A percentile compares a stretch with the other conserved stretches of the same genome.
These are phyloP conservation scores for Capronia epimyces DNA, from an alignment of 2,329 filamentous ascomycete species.

Conservation along the genomic window DNA sequence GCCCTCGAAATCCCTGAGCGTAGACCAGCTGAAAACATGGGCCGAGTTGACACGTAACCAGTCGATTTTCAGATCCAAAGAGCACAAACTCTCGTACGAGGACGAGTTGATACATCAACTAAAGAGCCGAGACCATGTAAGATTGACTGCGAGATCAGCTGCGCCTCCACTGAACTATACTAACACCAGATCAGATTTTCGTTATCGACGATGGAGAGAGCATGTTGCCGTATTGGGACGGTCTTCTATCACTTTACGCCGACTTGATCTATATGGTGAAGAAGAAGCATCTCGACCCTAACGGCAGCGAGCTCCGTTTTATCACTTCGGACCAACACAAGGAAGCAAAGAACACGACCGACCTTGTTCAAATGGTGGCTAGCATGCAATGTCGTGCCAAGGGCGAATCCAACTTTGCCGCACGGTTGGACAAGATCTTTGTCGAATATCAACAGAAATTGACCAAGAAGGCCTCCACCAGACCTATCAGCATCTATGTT, in stretches of 20 bases:
- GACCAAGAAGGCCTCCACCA: background rate
- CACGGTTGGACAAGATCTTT: conserved; percentile 11
- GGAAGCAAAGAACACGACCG: conserved; percentile 7
- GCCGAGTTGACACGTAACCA: background rate
- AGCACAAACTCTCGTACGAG: background rate
- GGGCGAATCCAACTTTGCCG: conserved; percentile 8
- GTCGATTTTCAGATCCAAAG: background rate
- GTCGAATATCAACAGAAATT: conserved; percentile 10
- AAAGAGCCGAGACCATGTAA: conserved; percentile 31
- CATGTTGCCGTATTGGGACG: conserved; percentile 24
- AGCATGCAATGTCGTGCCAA: background rate
- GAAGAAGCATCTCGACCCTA: conserved; percentile 12
- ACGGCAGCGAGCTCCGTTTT: conserved; percentile 22
- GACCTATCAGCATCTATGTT: conserved; percentile 10
- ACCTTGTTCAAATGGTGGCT: conserved; percentile 6
- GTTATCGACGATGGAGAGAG: conserved; percentile 31
- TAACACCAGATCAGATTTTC: conserved; percentile 27
- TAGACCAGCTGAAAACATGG: background rate
- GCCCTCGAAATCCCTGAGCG: background rate
- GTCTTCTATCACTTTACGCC: background rate
- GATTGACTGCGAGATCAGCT: too few relatives aligned
- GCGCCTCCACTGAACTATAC: background rate
- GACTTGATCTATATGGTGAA: conserved; percentile 10
- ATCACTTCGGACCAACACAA: conserved; percentile 23
- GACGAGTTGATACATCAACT: conserved; percentile 22